Evolutionary conservation across 345 rosid species (phyloP), one percentile per base, ranked within the genome.

Genomic region (Camelina sativa): DNA sequence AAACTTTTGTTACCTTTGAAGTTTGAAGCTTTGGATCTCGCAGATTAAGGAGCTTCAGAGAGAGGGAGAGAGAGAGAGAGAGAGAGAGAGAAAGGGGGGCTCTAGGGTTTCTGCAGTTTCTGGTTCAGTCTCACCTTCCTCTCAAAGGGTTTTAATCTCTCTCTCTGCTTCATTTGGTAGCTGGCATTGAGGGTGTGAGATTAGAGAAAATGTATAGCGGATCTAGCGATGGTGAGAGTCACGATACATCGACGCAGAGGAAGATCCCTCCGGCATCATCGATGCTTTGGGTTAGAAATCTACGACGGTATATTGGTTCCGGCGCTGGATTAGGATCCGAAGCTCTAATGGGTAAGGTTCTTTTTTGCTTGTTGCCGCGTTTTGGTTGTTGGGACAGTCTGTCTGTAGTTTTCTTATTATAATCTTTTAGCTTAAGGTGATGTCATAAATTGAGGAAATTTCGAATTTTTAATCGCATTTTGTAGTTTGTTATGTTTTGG

Each of bases 291-390:
- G 99, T 88, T 40, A 86, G 99, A 15, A 95, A 92, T 69, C 91
- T 95, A 78, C 89, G 97, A 8, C 89, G 96, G 13, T 95, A 75
- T 53, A 91, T 95, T 67, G 98, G 99, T 78, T 90, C 98, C 77
- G 98, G 99, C 13, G 85, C 96, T 15, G 97, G 99, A 4, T 96
- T 95, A 51, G 98, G 99, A 83, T 95, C 99, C 61, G 99, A 95
- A 85, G 98, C 98, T 25, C 81, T 95, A 23, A 92, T 95, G 99
- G 99, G 99, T 95, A 61, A 25, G 87, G 52, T 62, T 63, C 51
- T 5, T 60, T 30, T 28, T 55, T 23, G 7, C 4, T 48, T 6
- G 46, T 48, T 43, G 22, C 25, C 3, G 51, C 63, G 62, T 68
- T 23, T 54, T 68, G 40, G 53, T 68, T 58, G 65, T 55, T 58